Conservation (phyloP, 495 filamentous ascomycete genomes). For the Symbiotaphrina buchneri region DNA sequence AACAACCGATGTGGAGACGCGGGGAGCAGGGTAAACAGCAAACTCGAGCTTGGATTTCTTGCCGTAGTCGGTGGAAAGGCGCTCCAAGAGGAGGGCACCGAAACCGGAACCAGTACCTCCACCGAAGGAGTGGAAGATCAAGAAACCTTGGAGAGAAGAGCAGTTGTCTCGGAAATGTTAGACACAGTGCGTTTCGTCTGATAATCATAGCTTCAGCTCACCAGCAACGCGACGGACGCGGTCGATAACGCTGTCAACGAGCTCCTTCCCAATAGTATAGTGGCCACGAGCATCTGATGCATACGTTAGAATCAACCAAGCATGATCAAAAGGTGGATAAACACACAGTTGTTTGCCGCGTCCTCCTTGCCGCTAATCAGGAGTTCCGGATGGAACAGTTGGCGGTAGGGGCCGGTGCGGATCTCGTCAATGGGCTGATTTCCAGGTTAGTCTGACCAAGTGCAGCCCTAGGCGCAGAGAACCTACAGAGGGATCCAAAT, state of each 20-base stretch:
- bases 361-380: slow-evolving; percentile 85
- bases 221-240: slow-evolving; percentile 67
- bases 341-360: slow-evolving; percentile 70
- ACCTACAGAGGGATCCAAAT: slow-evolving; percentile 64
- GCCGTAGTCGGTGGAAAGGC: slow-evolving; percentile 69
- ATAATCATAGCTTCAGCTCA: slow-evolving; percentile 20
- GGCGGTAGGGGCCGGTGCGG: slow-evolving; percentile 57
- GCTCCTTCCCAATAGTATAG: slow-evolving; percentile 84
- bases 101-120: slow-evolving; percentile 86
- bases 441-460: slow-evolving; percentile 6
- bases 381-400: slow-evolving; percentile 76
- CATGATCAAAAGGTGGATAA: neutral
- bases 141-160: slow-evolving; percentile 71
- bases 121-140: slow-evolving; percentile 88
- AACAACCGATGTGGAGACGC: slow-evolving; percentile 69
- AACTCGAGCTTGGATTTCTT: slow-evolving; percentile 95
- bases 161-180: slow-evolving; percentile 47
- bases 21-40: slow-evolving; percentile 69
- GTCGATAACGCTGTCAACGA: slow-evolving; percentile 64
- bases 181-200: neutral
- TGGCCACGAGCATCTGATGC: slow-evolving; percentile 61
- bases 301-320: slow-evolving; percentile 6
- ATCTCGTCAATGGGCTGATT: slow-evolving; percentile 68
- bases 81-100: slow-evolving; percentile 69
- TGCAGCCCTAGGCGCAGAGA: neutral